These are phyloP conservation scores for Aspergillus jensenii DNA, from an alignment of 2,329 filamentous ascomycete genomes.

Conservation along the genomic window DNA sequence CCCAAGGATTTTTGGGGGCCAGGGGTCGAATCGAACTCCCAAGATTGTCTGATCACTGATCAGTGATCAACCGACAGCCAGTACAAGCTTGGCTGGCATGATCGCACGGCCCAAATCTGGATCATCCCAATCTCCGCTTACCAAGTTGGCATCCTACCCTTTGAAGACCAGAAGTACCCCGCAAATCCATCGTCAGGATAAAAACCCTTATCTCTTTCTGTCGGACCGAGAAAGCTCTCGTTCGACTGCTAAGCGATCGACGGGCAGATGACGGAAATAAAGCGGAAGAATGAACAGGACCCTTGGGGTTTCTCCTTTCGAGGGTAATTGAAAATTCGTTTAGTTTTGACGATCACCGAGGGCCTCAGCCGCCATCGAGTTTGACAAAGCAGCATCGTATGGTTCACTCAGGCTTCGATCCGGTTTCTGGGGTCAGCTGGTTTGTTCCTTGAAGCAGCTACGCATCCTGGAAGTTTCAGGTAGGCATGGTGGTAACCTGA, in stretches of 20 bases:
- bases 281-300: background rate
- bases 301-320: background rate
- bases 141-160: background rate
- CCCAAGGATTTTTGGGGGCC: background rate
- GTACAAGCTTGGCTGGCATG: background rate
- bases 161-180: background rate
- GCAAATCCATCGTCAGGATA: background rate
- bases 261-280: background rate
- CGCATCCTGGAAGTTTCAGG: background rate
- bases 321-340: background rate
- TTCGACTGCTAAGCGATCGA: background rate
- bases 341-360: background rate
- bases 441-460: background rate
- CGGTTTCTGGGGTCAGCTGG: background rate
- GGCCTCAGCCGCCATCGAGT: background rate
- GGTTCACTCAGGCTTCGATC: background rate
- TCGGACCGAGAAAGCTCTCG: background rate
- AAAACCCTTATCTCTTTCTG: background rate
- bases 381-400: background rate
- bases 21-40: background rate
- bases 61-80: background rate
- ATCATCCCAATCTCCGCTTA: background rate
- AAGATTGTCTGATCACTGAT: background rate
- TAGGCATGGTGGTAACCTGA: background rate
- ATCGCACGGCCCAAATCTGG: background rate